Evolutionary conservation across 768 basidiomycete species (phyloP), one percentile per base, ranked within the genome.

Genomic region (Leccinum subtestaceum): DNA sequence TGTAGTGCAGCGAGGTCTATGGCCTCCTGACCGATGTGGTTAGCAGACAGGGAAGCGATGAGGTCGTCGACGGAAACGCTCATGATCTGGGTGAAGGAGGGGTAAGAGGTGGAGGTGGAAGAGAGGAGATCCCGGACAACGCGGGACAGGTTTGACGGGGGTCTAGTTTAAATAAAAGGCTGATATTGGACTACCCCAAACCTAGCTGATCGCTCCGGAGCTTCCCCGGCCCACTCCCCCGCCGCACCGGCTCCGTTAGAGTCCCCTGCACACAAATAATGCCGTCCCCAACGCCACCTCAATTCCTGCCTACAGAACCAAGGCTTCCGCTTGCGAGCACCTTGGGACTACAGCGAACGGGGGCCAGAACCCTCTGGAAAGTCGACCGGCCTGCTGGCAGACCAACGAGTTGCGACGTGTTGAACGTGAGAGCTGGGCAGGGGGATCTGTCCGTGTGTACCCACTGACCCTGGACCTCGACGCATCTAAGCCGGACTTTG

Each of bases 11-110:
- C 78, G 60, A 81, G 73, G 70, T 81, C 81, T 13, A 76, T 73
- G n/a, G 80, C 79, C 63, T 81, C 80, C 63, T 81, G 81, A 59
- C 80, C 80, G 67, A 81, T 80, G 75, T 81, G 80, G 67, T 74
- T 78, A 2, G 76, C 64, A 46, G 70, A 74, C 64, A 81, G 62
- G 11, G 80, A 81, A 21, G 80, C 74, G 55, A 82, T 76, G 65
- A 81, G 81, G 73, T 81, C 80, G 67, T 81, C 80, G 38, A 81
- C 73, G 49, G 81, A 76, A 58, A 78, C 51, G 62, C 72, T 79
- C 81, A 82, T 82, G 59, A 58, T 65, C 53, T 49, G 2, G 48
- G 17, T 8, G 48, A 25, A 2, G 25, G 52, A 32, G 12, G 34
- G 57, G 50, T 32, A 25, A 23, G 38, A 29, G 25, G 43, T 11